These are phyloP conservation scores for Crithidia fasciculata DNA, from an alignment of 208 protist species.

Conservation along the genomic window DNA sequence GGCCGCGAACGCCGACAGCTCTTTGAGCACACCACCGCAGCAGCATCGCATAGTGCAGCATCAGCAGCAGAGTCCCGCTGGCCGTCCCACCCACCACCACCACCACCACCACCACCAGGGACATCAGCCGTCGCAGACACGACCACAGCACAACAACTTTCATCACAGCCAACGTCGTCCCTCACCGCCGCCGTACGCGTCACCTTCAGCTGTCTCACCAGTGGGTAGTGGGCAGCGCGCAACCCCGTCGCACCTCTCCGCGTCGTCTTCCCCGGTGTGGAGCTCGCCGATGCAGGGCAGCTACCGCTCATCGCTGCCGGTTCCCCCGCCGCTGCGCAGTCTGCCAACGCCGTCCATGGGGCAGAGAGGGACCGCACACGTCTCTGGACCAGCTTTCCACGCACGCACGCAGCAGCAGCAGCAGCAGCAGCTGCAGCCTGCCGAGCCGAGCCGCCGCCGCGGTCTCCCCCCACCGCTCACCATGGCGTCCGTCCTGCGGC, in stretches of 20 bases:
- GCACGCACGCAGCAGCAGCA: neutral
- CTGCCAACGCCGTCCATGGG: neutral
- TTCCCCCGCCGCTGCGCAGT: constrained; percentile 31
- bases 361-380: neutral
- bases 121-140: neutral
- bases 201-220: neutral
- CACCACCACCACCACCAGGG: constrained; percentile 11
- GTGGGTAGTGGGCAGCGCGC: too few species aligned
- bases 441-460: constrained; percentile 5
- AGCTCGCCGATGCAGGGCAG: neutral
- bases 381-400: neutral
- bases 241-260: neutral
- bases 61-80: neutral
- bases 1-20: too few species aligned
- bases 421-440: neutral
- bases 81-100: neutral
- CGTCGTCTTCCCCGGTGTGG: neutral
- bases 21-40: too few species aligned
- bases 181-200: constrained; percentile 1
- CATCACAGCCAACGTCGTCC: neutral
- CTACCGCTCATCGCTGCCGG: constrained; percentile 25
- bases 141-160: too few species aligned
- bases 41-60: neutral
- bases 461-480: neutral
- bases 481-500: neutral